phyloP scores from a whole-genome alignment of 257 asterid species.

The Solanum bulbocastanum region DNA sequence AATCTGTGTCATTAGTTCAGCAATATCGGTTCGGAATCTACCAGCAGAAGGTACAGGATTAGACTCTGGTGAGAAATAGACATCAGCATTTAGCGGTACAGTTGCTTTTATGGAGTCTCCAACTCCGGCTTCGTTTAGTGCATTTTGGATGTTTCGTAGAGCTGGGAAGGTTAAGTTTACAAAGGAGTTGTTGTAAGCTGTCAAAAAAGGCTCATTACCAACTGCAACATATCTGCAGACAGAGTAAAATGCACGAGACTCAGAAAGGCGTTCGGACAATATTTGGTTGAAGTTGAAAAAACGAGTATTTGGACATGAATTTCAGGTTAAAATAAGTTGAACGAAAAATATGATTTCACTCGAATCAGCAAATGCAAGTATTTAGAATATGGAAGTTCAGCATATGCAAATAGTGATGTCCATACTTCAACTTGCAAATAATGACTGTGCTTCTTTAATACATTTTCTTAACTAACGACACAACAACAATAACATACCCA shows the following conservation, averaged over 20 bases:
- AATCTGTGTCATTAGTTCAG: constrained; percentile 27
- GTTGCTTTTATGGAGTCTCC: constrained; percentile 27
- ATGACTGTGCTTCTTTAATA: neutral
- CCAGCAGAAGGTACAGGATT: constrained; percentile 37
- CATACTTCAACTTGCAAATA: neutral
- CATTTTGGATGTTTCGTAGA: constrained; percentile 30
- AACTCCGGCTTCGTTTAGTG: constrained; percentile 28
- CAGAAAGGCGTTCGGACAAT: neutral
- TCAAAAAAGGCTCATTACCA: constrained; percentile 39
- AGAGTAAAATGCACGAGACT: neutral
- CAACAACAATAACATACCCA: neutral
- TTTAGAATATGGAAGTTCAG: neutral
- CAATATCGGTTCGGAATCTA: constrained; percentile 25
- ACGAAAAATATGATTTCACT: neutral
- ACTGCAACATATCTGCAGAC: constrained; percentile 33
- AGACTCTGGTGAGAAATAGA: constrained; percentile 17
- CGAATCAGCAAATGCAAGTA: neutral
- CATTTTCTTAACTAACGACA: neutral
- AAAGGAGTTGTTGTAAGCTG: constrained; percentile 29
- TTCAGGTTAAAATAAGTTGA: neutral
- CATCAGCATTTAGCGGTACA: constrained; percentile 37
- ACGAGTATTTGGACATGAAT: neutral
- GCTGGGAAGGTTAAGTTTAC: constrained; percentile 33
- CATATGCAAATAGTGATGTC: neutral
- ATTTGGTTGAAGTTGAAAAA: neutral